A percentile compares a stretch with the other conserved stretches of the same genome.
Conservation (phyloP, 306 rosid genomes). For the Crataegus laevigata region DNA sequence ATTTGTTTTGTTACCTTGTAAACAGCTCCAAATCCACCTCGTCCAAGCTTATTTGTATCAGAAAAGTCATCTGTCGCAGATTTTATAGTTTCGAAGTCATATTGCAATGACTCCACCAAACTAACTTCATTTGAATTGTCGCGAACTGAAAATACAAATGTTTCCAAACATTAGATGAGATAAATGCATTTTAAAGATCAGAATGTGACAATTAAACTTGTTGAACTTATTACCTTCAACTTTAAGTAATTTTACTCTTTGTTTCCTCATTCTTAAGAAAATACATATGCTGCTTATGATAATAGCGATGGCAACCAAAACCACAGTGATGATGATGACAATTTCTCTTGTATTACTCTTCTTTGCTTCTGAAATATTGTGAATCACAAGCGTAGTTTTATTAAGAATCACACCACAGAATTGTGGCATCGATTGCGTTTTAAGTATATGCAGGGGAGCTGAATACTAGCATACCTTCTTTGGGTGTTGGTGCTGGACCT, state of each 20-base stretch:
- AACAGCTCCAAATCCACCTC: conserved; percentile 50
- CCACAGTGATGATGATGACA: neutral
- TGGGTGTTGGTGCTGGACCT: neutral
- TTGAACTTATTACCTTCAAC: neutral
- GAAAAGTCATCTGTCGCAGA: conserved; percentile 39
- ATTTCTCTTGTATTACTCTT: neutral
- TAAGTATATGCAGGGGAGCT: neutral
- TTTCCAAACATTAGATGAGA: neutral
- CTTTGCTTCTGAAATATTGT: neutral
- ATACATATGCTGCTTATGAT: neutral
- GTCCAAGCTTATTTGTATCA: conserved; percentile 37
- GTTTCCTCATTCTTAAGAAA: neutral
- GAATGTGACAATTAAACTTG: neutral
- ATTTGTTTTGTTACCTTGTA: conserved; percentile 32
- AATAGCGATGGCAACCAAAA: neutral
- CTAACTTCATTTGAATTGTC: neutral
- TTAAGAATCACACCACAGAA: neutral
- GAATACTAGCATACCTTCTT: conserved; percentile 6
- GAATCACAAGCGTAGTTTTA: neutral
- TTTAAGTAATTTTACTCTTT: neutral
- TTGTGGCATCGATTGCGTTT: neutral
- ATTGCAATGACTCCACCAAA: conserved; percentile 9
- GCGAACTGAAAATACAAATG: neutral
- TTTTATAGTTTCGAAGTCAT: conserved; percentile 25
- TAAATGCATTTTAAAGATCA: neutral